Conservation (phyloP, 2,329 filamentous ascomycete genomes). For the Orbilia ellipsospora region DNA sequence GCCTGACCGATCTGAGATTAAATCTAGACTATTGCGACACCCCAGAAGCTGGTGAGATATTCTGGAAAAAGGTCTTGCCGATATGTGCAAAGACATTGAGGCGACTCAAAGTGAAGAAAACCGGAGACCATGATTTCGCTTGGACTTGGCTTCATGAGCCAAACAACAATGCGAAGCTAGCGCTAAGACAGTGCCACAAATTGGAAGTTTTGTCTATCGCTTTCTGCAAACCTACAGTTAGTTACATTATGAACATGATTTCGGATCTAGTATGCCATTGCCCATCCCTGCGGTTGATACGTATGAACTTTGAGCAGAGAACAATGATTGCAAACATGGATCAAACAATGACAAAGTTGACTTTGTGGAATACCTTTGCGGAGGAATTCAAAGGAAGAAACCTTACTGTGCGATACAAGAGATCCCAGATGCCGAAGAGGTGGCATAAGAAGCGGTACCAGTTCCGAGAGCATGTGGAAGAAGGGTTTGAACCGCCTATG, state of each 20-base stretch:
- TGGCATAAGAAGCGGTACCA: not conserved
- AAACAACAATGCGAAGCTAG: not conserved
- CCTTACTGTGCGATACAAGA: not conserved
- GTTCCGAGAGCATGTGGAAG: not conserved
- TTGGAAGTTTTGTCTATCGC: not conserved
- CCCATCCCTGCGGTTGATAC: not conserved
- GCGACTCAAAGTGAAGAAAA: not conserved
- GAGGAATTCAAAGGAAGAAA: not conserved
- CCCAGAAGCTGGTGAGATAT: not conserved
- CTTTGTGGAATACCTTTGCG: not conserved
- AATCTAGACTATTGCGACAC: not conserved
- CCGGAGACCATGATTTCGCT: not conserved
- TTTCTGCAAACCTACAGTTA: not conserved
- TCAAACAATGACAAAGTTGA: not conserved
- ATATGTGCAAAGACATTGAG: not conserved
- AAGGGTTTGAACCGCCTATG: not conserved
- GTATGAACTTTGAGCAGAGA: not conserved
- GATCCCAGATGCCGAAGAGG: not conserved
- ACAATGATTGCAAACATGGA: not conserved
- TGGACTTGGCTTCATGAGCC: conserved; percentile 10
- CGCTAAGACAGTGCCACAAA: not conserved
- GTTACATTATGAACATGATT: conserved; percentile 1
- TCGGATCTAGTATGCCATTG: not conserved
- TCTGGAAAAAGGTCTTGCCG: conserved; percentile 7
- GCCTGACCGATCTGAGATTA: not conserved